Evolutionary conservation across 495 filamentous ascomycete species (phyloP), one percentile per base, ranked within the genome.

Genomic region (Elaphomyces granulatus): DNA sequence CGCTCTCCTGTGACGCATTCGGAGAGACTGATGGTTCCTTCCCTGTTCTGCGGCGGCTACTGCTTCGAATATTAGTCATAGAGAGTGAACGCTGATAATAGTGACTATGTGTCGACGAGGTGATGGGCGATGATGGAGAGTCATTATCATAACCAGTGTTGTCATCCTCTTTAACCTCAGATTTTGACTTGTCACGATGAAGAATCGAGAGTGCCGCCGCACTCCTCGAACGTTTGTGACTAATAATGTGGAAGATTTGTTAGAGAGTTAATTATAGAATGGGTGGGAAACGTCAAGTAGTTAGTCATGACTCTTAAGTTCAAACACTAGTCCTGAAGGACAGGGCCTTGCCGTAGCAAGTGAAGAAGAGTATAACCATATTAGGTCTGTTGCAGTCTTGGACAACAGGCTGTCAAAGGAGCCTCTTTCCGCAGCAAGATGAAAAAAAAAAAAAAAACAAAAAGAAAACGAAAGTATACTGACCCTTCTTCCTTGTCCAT

Each of bases 161-260:
- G 19, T 60, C 57, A 14, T 56, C 47, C 19, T 49, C 42, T 17
- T 46, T 53, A 8, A 60, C 55, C 20, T 64, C 59, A 10, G 43
- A 41, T 42, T 55, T 68, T 12, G 62, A 62, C 45, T 62, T 68
- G 31, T 71, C 71, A 36, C 71, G 66, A 47, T 64, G 60, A 15
- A 74, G 54, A 20, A 74, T 52, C 36, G 71, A 61, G 40, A 67
- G 63, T 38, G 71, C 68, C 45, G 72, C 45, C 20, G 61, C 54
- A 47, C 70, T 71, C 43, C 61, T 68, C 30, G 71, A 71, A 46
- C 70, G 68, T 53, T 68, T 73, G 47, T 72, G 71, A 43, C 68
- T 71, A 48, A 15, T 55, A 55, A 28, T 59, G 56, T 21, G 55
- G 53, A n/a, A n/a, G n/a, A n/a, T n/a, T n/a, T n/a, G n/a, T n/a